Conservation (phyloP, 441 rosid species). For the Geranium incanum region DNA sequence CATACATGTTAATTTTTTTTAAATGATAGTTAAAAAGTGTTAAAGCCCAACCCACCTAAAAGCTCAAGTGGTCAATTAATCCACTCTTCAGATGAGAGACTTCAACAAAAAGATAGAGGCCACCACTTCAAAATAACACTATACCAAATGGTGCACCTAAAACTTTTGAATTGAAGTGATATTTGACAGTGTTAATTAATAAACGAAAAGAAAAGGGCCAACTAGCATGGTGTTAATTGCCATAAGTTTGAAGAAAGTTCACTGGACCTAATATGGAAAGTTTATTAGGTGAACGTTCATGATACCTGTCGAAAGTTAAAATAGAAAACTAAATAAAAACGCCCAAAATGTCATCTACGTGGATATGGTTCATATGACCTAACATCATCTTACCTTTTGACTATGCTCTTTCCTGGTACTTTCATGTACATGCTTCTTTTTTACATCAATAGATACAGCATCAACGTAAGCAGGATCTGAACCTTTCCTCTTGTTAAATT, state of each 20-base stretch:
- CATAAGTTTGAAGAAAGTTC: neutral
- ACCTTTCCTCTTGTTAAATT: constrained; percentile 46
- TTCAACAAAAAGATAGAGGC: neutral
- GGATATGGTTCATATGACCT: constrained; percentile 9
- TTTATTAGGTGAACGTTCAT: neutral
- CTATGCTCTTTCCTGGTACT: constrained; percentile 19
- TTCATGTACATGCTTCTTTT: constrained; percentile 36
- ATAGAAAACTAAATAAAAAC: neutral
- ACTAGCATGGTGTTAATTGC: neutral
- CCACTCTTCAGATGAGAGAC: no score
- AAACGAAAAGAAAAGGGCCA: neutral
- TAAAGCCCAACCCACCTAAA: no score
- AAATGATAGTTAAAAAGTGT: neutral
- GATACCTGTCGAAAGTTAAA: neutral
- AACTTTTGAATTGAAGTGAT: neutral
- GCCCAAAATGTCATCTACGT: neutral
- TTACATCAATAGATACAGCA: constrained; percentile 72
- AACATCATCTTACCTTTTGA: constrained; percentile 54
- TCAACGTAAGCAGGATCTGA: constrained; percentile 74
- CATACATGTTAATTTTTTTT: neutral
- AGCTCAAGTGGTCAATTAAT: no score
- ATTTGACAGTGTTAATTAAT: neutral
- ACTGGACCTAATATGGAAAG: neutral
- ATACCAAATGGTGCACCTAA: neutral
- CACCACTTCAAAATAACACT: neutral